Evolutionary conservation across 2,329 filamentous ascomycete species (phyloP).

Genomic region (Fusarium newnesense): DNA sequence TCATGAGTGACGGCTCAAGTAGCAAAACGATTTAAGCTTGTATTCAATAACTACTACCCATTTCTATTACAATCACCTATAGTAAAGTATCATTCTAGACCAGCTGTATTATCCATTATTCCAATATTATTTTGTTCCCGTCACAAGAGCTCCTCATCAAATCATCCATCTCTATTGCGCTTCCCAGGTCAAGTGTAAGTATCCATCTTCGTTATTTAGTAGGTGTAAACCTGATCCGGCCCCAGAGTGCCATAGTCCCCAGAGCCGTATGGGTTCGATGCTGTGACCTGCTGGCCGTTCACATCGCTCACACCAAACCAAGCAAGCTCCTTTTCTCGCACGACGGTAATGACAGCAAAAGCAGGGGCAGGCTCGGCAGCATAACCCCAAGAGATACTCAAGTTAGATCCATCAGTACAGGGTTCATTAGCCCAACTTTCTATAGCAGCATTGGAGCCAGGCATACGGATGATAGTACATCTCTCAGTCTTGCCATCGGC

Average conservation of each 20-base stretch:
- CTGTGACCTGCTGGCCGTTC: conserved; percentile 29
- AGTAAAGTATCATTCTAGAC: neutral
- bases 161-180: neutral
- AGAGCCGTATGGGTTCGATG: conserved; percentile 27
- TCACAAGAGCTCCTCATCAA: neutral
- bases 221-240: conserved; percentile 32
- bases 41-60: neutral
- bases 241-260: conserved; percentile 25
- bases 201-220: neutral
- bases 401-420: conserved; percentile 21
- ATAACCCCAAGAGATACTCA: conserved; percentile 34
- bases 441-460: conserved; percentile 18
- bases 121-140: neutral
- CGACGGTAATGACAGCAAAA: conserved; percentile 31
- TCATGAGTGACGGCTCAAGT: neutral
- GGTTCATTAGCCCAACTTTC: conserved; percentile 33
- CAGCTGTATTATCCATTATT: neutral
- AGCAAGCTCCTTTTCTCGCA: conserved; percentile 28
- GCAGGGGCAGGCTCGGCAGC: conserved; percentile 28
- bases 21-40: neutral
- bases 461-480: conserved; percentile 28
- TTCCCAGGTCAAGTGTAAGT: neutral
- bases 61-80: neutral
- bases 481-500: conserved; percentile 27
- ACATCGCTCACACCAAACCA: conserved; percentile 34